Evolutionary conservation across 306 rosid species (phyloP).

Genomic region (Inga laurina): DNA sequence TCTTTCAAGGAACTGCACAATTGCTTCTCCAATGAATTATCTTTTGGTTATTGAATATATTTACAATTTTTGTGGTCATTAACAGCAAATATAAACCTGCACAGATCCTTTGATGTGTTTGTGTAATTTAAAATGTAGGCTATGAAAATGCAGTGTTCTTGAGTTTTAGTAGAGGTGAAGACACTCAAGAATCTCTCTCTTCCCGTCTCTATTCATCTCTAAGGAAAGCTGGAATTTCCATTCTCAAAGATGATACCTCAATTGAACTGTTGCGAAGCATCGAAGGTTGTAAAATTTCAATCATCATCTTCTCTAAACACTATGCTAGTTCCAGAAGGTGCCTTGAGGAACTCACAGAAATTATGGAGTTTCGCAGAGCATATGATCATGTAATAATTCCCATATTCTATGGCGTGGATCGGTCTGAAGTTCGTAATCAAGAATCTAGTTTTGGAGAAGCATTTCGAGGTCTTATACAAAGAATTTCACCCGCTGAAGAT

Average conservation of each 20-base stretch:
- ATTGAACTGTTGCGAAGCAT: neutral
- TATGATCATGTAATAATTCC: neutral
- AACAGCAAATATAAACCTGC: neutral
- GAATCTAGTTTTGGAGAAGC: neutral
- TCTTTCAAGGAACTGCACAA: neutral
- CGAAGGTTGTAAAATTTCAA: neutral
- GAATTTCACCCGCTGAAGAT: neutral
- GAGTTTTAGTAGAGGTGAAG: neutral
- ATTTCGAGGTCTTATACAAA: neutral
- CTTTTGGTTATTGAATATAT: too few species aligned
- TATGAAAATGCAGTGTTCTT: neutral
- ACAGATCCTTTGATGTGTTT: neutral
- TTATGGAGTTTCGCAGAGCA: neutral
- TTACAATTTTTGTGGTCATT: too few species aligned
- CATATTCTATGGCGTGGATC: neutral
- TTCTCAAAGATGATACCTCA: neutral
- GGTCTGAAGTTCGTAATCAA: neutral
- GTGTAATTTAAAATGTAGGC: neutral
- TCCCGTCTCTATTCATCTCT: neutral
- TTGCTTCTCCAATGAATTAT: too few species aligned
- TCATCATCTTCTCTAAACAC: neutral
- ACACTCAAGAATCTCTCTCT: neutral
- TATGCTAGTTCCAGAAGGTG: neutral
- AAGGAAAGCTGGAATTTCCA: neutral
- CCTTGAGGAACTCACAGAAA: neutral